Conservation (phyloP, 2,329 filamentous ascomycete species). For the Arthrobotrys entomopaga region DNA sequence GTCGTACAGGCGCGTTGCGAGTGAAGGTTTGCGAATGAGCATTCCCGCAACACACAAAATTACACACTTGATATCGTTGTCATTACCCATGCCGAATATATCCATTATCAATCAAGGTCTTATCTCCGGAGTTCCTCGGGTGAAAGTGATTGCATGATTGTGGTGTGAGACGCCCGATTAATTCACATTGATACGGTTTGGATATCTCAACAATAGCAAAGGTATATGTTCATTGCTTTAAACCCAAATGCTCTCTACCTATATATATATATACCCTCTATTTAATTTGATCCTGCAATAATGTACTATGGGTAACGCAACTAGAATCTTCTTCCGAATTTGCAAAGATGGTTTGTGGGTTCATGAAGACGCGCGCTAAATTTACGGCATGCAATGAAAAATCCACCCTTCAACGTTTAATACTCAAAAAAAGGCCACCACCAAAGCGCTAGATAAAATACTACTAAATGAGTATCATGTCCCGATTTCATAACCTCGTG, state of each 20-base stretch:
- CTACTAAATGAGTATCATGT: slow-evolving; percentile 25
- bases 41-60: slow-evolving; percentile 49
- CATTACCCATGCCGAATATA: too few relatives aligned
- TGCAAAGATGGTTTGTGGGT: slow-evolving; percentile 22
- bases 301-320: too few relatives aligned
- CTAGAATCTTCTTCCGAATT: slow-evolving; percentile 1
- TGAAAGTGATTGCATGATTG: not conserved
- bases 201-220: not conserved
- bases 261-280: not conserved
- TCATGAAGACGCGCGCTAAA: slow-evolving; percentile 36
- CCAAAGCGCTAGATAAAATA: slow-evolving; percentile 1
- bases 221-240: slow-evolving; percentile 32
- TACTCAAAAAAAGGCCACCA: too few relatives aligned
- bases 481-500: slow-evolving; percentile 52
- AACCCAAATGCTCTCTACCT: not conserved
- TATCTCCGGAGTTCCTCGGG: not conserved
- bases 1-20: slow-evolving; percentile 22
- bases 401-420: slow-evolving; percentile 5
- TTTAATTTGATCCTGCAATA: not conserved
- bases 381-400: slow-evolving; percentile 26
- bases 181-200: not conserved
- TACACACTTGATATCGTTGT: slow-evolving; percentile 12
- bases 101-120: not conserved
- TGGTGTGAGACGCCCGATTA: not conserved
- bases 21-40: slow-evolving; percentile 17